Evolutionary conservation across 169 alveolate species (phyloP).

Genomic region (Eimeria brunetti): DNA sequence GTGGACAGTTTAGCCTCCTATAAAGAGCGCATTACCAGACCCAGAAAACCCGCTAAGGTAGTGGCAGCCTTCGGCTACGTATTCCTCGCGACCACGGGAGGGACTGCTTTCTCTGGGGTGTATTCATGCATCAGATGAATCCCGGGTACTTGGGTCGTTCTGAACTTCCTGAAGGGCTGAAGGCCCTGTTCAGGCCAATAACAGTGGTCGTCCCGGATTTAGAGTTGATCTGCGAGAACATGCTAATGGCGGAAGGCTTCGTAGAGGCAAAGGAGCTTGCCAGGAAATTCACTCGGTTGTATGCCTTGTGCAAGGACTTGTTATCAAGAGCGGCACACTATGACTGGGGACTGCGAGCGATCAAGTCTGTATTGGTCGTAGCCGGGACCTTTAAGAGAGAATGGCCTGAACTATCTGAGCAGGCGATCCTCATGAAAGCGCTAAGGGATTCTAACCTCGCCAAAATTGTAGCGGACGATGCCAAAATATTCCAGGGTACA

Average conservation of each 20-base stretch:
- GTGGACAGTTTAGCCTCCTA: neutral
- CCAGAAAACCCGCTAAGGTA: neutral
- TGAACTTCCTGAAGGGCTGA: conserved; percentile 97
- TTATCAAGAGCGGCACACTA: conserved; percentile 95
- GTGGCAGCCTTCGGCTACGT: neutral
- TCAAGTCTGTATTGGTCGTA: conserved; percentile 96
- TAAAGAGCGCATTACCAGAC: neutral
- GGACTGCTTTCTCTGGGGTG: neutral
- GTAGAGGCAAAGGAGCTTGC: conserved; percentile 96
- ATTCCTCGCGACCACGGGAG: neutral
- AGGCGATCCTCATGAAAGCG: conserved; percentile 97
- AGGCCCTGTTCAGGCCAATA: conserved; percentile 97
- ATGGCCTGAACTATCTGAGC: conserved; percentile 94
- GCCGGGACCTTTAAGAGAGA: conserved; percentile 98
- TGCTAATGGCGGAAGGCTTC: conserved; percentile 98
- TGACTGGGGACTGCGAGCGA: conserved; percentile 99
- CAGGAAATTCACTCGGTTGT: conserved; percentile 95
- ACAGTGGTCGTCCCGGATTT: conserved; percentile 98
- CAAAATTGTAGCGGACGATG: conserved; percentile 95
- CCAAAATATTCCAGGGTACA: conserved; percentile 94
- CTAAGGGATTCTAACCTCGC: conserved; percentile 98
- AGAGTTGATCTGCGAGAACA: conserved; percentile 97
- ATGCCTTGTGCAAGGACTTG: conserved; percentile 94
- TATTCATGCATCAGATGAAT: conserved; percentile 87
- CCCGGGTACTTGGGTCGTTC: conserved; percentile 98